Evolutionary conservation across 1,139 yeast species (phyloP).

Genomic region (Diutina neorugosa): DNA sequence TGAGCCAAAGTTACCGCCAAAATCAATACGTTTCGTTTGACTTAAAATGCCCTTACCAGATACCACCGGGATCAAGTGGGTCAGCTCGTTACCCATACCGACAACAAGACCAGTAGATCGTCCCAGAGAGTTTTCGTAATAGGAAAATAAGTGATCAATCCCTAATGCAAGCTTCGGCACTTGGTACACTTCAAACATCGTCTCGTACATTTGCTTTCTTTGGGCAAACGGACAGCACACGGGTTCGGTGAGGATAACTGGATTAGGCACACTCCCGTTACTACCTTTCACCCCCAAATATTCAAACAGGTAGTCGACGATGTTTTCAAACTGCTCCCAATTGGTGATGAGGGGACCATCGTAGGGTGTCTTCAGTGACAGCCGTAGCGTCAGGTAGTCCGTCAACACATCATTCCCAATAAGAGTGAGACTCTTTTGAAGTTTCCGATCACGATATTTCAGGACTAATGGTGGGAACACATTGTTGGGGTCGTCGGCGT

Average conservation of each 20-base stretch:
- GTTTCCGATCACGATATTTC: conserved; percentile 66
- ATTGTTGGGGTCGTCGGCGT: conserved; percentile 41
- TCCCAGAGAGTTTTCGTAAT: conserved; percentile 35
- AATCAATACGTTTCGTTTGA: conserved; percentile 72
- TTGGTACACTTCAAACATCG: conserved; percentile 69
- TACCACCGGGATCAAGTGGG: conserved; percentile 73
- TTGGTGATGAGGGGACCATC: conserved; percentile 82
- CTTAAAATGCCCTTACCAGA: conserved; percentile 51
- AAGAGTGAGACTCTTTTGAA: conserved; percentile 50
- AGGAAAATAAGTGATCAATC: conserved; percentile 71
- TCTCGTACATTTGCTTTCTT: conserved; percentile 63
- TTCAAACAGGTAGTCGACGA: conserved; percentile 73
- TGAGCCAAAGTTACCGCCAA: conserved; percentile 79
- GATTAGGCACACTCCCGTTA: conserved; percentile 52
- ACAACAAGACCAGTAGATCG: conserved; percentile 51
- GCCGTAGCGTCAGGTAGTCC: conserved; percentile 44
- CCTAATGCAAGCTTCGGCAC: conserved; percentile 73
- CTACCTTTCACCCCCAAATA: conserved; percentile 57
- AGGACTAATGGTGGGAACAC: conserved; percentile 62
- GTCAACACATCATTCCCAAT: conserved; percentile 75
- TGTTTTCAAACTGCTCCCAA: conserved; percentile 83
- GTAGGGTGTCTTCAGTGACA: conserved; percentile 66
- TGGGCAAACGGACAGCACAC: conserved; percentile 62
- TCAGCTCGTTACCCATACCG: conserved; percentile 73
- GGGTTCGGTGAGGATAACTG: conserved; percentile 72